A percentile compares a stretch with the other conserved stretches of the same genome.
Conservation (phyloP, 2,329 filamentous ascomycete genomes). For the Dichotomopilus funicola region DNA sequence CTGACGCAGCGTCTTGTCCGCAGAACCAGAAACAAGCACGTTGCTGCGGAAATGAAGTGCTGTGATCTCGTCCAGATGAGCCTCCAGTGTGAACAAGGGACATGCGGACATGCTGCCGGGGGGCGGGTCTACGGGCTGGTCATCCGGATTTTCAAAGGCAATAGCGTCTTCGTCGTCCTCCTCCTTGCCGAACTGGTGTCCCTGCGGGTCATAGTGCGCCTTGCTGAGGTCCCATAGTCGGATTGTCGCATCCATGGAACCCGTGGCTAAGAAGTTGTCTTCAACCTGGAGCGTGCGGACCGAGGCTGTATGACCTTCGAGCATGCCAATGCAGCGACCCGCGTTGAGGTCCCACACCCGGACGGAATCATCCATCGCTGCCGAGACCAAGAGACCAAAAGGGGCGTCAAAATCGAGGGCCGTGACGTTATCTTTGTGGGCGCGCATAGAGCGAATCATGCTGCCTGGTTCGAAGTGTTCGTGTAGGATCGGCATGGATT, state of each 20-base stretch:
- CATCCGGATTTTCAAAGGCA: conserved; percentile 65
- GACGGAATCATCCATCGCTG: conserved; percentile 87
- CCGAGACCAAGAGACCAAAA: conserved; percentile 89
- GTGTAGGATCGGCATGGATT: conserved; percentile 90
- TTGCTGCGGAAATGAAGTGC: conserved; percentile 86
- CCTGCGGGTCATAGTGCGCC: conserved; percentile 72
- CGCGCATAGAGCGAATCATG: conserved; percentile 78
- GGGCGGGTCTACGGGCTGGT: conserved; percentile 61
- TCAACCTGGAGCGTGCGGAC: conserved; percentile 89
- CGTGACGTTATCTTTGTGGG: conserved; percentile 82
- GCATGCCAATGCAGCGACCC: conserved; percentile 80
- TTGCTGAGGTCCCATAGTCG: conserved; percentile 90
- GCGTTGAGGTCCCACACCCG: conserved; percentile 95
- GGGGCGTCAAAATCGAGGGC: conserved; percentile 95
- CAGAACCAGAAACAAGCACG: conserved; percentile 87
- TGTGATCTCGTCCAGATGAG: conserved; percentile 91
- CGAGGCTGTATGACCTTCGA: conserved; percentile 92
- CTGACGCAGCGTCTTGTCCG: conserved; percentile 94
- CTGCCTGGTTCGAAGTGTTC: conserved; percentile 91
- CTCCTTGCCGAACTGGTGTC: conserved; percentile 52
- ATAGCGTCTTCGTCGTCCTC: conserved; percentile 60
- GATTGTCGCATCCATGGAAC: conserved; percentile 90
- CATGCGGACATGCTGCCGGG: conserved; percentile 83
- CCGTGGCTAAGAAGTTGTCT: conserved; percentile 91
- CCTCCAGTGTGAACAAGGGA: conserved; percentile 77